A percentile compares a stretch with the other conserved stretches of the same genome.
Evolutionary conservation across 1,284 basidiomycete species (phyloP).

Genomic region (Sporisorium scitamineum): DNA sequence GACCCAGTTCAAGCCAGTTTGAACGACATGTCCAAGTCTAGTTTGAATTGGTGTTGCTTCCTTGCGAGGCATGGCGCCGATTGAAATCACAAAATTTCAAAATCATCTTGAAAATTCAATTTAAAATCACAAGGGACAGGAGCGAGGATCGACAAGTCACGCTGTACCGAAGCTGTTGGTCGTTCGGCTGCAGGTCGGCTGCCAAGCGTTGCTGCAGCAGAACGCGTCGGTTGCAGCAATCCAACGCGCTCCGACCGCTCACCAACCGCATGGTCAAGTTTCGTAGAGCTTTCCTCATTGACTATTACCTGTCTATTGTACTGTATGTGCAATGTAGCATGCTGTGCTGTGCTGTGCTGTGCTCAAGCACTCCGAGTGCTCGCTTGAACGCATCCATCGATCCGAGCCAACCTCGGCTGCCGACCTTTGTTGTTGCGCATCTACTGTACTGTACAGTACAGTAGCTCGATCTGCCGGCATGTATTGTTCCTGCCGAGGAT

Average conservation of each 20-base stretch:
- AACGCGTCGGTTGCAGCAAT: slow-evolving; percentile 18
- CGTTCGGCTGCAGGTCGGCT: slow-evolving; percentile 37
- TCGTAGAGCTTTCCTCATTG: not conserved
- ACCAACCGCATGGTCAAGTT: slow-evolving; percentile 1
- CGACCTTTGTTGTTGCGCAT: not conserved
- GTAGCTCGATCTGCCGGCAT: not conserved
- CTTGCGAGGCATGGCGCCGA: slow-evolving; percentile 11
- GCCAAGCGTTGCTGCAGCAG: slow-evolving; percentile 9
- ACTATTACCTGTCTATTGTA: too few species aligned
- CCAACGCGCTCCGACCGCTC: slow-evolving; percentile 10
- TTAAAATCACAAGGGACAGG: not conserved
- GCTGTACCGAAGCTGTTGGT: slow-evolving; percentile 13
- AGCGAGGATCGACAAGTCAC: slow-evolving; percentile 12
- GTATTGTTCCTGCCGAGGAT: slow-evolving; percentile 1
- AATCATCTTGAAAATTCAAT: not conserved
- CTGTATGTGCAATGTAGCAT: too few species aligned
- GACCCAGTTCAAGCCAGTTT: not conserved
- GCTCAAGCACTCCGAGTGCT: too few species aligned
- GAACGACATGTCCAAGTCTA: slow-evolving; percentile 8
- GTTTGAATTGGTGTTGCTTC: not conserved
- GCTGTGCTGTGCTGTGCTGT: too few species aligned
- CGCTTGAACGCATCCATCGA: not conserved
- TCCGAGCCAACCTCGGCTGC: slow-evolving; percentile 2
- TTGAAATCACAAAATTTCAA: not conserved
- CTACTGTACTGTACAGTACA: too few species aligned